Evolutionary conservation across 2,329 filamentous ascomycete species (phyloP).

Genomic region (Sporothrix schenckii): DNA sequence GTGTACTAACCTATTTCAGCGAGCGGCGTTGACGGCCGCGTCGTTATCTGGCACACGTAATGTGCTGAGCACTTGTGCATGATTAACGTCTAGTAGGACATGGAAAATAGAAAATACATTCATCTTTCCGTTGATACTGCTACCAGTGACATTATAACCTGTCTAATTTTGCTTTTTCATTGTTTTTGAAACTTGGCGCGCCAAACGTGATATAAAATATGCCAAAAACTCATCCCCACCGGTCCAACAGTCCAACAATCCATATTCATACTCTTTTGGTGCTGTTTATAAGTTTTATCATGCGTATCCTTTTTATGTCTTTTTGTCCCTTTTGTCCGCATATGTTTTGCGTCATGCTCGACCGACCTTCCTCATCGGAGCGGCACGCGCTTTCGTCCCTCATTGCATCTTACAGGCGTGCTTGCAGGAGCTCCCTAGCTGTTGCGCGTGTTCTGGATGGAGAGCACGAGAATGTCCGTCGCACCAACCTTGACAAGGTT

Average conservation of each 20-base stretch:
- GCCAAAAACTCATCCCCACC: slow-evolving; percentile 1
- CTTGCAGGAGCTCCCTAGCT: slow-evolving; percentile 31
- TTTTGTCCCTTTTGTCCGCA: neutral
- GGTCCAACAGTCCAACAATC: neutral
- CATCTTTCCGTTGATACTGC: neutral
- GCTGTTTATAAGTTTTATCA: neutral
- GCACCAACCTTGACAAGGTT: slow-evolving; percentile 74
- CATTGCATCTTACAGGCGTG: neutral
- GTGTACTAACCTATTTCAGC: slow-evolving; percentile 53
- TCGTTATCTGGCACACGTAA: slow-evolving; percentile 74
- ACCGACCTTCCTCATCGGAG: neutral
- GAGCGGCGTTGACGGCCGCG: slow-evolving; percentile 78
- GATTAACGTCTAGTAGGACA: neutral
- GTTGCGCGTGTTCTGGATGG: slow-evolving; percentile 71
- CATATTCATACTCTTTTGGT: neutral
- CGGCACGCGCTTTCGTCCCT: neutral
- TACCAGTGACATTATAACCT: neutral
- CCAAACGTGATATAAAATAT: slow-evolving; percentile 13
- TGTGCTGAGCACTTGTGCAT: neutral
- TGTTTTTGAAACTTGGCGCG: neutral
- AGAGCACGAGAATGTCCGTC: slow-evolving; percentile 80
- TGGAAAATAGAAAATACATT: neutral
- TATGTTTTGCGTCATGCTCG: neutral
- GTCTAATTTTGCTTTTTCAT: neutral
- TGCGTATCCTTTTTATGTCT: neutral